A percentile compares a stretch with the other conserved stretches of the same genome.
Evolutionary conservation across 208 protist species (phyloP).

Genomic region (Trypanosoma lewisi): DNA sequence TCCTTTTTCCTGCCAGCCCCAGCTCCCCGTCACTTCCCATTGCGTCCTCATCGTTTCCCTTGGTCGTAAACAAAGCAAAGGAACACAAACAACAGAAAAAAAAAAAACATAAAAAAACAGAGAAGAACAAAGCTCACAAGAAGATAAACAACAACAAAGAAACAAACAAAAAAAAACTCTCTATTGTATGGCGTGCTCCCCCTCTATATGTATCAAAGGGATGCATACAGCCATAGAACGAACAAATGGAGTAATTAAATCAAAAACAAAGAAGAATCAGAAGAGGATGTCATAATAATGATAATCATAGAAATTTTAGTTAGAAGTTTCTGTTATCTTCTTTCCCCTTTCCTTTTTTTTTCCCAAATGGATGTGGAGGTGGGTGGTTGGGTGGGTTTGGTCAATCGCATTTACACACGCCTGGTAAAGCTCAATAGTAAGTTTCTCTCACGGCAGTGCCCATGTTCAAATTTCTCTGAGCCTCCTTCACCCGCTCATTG

Average conservation of each 20-base stretch:
- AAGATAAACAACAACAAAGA: neutral
- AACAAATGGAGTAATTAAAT: neutral
- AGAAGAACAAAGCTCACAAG: too few relatives aligned
- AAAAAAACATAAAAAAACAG: neutral
- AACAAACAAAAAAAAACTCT: slow-evolving; percentile 4
- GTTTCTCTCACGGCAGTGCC: slow-evolving; percentile 18
- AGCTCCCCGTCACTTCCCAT: too few relatives aligned
- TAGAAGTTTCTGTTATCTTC: neutral
- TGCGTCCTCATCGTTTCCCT: neutral
- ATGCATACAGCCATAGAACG: too few relatives aligned
- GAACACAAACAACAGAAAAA: neutral
- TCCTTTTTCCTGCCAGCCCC: neutral
- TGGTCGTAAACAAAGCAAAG: neutral
- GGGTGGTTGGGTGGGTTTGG: neutral
- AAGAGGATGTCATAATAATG: neutral
- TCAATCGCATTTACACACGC: neutral
- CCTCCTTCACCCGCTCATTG: slow-evolving; percentile 33
- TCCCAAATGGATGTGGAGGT: too few relatives aligned
- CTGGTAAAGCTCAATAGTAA: slow-evolving; percentile 11
- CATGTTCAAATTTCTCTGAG: slow-evolving; percentile 39
- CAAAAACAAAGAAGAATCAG: neutral
- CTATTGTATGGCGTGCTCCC: neutral
- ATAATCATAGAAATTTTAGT: neutral
- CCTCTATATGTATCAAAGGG: too few relatives aligned
- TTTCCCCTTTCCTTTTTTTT: slow-evolving; percentile 11